Evolutionary conservation across 495 filamentous ascomycete genomes (phyloP).

Genomic region (Penicillium malachiteum): DNA sequence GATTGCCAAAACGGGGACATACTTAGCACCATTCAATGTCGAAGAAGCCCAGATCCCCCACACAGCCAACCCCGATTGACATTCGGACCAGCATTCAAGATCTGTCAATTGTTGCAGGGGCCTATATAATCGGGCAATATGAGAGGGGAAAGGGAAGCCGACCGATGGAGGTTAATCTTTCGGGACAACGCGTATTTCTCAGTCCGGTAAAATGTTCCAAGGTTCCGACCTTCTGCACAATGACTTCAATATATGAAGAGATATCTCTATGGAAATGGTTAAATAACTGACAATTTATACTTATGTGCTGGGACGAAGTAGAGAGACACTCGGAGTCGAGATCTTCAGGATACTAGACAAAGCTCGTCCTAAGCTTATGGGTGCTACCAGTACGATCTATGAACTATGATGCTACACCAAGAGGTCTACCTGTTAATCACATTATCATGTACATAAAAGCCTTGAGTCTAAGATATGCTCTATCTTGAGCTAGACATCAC

Average conservation of each 20-base stretch:
- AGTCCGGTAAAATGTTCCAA: slow-evolving; percentile 15
- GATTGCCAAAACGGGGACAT: background rate
- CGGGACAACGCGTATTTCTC: slow-evolving; percentile 28
- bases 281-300: too few relatives aligned
- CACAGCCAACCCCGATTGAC: slow-evolving; percentile 8
- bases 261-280: background rate
- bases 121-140: slow-evolving; percentile 4
- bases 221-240: background rate
- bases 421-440: too few relatives aligned
- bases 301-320: too few relatives aligned
- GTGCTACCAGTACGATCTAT: too few relatives aligned
- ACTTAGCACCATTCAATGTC: slow-evolving; percentile 7
- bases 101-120: background rate
- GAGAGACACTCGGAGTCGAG: too few relatives aligned
- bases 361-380: too few relatives aligned
- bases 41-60: slow-evolving; percentile 6
- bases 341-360: too few relatives aligned
- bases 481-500: slow-evolving; percentile 9
- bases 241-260: background rate
- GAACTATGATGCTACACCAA: too few relatives aligned
- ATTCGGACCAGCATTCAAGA: slow-evolving; percentile 12
- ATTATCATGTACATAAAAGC: slow-evolving; percentile 2
- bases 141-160: slow-evolving; percentile 12
- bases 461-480: background rate
- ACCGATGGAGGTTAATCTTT: slow-evolving; percentile 13